Evolutionary conservation across 2,329 filamentous ascomycete genomes (phyloP).

Genomic region (Capronia coronata): DNA sequence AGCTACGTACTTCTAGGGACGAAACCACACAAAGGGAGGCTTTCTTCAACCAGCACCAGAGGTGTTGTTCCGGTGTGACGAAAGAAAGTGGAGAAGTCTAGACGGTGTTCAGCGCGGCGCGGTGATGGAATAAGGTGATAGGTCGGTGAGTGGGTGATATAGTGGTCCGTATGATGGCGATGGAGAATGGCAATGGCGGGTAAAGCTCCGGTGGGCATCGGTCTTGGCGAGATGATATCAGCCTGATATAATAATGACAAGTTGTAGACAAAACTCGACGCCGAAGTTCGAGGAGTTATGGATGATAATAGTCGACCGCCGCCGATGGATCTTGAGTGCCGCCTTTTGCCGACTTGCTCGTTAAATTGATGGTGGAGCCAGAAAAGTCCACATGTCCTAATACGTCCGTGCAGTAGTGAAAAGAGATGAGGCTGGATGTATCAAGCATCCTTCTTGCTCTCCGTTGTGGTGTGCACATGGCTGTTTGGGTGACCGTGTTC

Average conservation of each 20-base stretch:
- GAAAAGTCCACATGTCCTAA: too few relatives aligned
- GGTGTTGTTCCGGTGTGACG: conserved; percentile 27
- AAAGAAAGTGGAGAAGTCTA: conserved; percentile 19
- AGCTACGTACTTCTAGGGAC: too few relatives aligned
- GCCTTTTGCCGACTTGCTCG: too few relatives aligned
- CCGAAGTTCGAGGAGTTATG: not conserved
- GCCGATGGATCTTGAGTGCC: not conserved
- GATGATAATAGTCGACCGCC: not conserved
- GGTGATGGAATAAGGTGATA: not conserved
- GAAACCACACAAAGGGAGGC: too few relatives aligned
- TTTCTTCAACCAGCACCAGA: too few relatives aligned
- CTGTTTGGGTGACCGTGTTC: conserved; percentile 3
- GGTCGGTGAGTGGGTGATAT: too few relatives aligned
- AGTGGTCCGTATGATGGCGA: not conserved
- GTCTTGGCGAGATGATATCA: conserved; percentile 26
- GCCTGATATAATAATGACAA: conserved; percentile 23
- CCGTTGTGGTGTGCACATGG: not conserved
- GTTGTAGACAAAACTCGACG: too few relatives aligned
- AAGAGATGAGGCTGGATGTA: not conserved
- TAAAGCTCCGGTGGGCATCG: conserved; percentile 17
- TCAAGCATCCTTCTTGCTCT: conserved; percentile 17
- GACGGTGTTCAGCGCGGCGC: not conserved
- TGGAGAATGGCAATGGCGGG: conserved; percentile 1
- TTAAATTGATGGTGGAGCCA: too few relatives aligned
- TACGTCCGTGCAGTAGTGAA: not conserved